Conservation (phyloP, 148 eudicot genomes). For the Tetragonia tetragonoides region DNA sequence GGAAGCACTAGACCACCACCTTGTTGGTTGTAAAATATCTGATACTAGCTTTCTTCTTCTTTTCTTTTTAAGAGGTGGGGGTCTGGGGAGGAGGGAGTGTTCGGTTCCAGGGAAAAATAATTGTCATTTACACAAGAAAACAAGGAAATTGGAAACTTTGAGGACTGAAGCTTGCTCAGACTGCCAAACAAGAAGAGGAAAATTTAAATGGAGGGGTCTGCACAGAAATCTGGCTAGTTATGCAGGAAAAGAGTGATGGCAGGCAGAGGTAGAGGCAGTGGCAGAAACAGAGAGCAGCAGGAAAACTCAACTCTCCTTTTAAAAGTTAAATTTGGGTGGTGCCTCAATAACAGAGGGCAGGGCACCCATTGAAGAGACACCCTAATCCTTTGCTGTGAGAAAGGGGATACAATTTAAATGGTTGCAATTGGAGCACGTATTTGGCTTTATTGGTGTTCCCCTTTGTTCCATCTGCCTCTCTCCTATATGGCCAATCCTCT, state of each 20-base stretch:
- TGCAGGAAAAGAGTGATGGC: conserved; percentile 16
- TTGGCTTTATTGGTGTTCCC: conserved; percentile 5
- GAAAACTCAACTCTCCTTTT: conserved; percentile 7
- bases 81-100: conserved; percentile 11
- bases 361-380: conserved; percentile 33
- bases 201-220: not conserved
- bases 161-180: conserved; percentile 25
- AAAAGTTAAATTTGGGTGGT: conserved; percentile 12
- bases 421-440: conserved; percentile 13
- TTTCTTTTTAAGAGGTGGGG: conserved; percentile 10
- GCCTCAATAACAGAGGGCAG: conserved; percentile 38
- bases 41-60: not conserved
- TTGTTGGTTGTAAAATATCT: not conserved
- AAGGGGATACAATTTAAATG: conserved; percentile 29
- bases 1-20: too few relatives aligned
- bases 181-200: conserved; percentile 31
- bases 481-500: conserved; percentile 13
- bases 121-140: conserved; percentile 26
- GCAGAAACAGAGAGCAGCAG: not conserved
- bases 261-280: conserved; percentile 24
- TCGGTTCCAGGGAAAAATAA: conserved; percentile 22
- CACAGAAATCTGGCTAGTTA: conserved; percentile 14
- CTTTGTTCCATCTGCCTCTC: conserved; percentile 7
- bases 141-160: conserved; percentile 26
- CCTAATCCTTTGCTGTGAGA: conserved; percentile 27